Conservation (phyloP, 148 eudicot species). For the Suaeda aralocaspica region DNA sequence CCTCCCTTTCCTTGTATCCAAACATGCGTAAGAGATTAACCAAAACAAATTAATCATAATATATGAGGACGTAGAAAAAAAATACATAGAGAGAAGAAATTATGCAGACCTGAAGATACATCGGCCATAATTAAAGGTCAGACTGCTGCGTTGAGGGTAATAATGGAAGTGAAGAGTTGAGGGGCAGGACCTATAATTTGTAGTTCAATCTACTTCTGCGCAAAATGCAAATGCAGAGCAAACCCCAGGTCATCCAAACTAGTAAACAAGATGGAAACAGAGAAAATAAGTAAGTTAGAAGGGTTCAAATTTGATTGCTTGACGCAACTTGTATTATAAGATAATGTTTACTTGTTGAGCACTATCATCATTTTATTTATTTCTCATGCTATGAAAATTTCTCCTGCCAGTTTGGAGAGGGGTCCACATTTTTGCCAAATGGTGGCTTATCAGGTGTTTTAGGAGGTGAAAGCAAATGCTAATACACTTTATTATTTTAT, state of each 20-base stretch:
- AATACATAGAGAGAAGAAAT: too few relatives aligned
- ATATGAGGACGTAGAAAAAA: too few relatives aligned
- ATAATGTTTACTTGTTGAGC: constrained; percentile 23
- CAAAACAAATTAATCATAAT: too few relatives aligned
- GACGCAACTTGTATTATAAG: neutral
- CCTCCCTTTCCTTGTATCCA: too few relatives aligned
- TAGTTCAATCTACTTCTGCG: constrained; percentile 9
- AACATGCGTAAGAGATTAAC: too few relatives aligned
- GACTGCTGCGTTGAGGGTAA: too few relatives aligned
- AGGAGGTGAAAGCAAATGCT: neutral
- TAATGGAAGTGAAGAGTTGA: neutral
- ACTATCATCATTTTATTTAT: constrained; percentile 7
- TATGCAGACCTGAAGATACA: too few relatives aligned
- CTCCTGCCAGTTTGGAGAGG: constrained; percentile 22
- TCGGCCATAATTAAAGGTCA: neutral
- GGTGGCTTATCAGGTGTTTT: neutral
- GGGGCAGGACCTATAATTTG: neutral
- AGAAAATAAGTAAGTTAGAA: neutral
- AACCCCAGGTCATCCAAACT: neutral
- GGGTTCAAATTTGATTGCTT: neutral
- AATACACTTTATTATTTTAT: neutral
- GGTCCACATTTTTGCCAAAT: constrained; percentile 8
- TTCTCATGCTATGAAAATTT: neutral
- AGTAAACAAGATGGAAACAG: neutral
- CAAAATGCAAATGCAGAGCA: constrained; percentile 2